A percentile compares a stretch with the other conserved stretches of the same genome.
Conservation (phyloP, 1,284 basidiomycete genomes). For the Ganoderma resinaceum region DNA sequence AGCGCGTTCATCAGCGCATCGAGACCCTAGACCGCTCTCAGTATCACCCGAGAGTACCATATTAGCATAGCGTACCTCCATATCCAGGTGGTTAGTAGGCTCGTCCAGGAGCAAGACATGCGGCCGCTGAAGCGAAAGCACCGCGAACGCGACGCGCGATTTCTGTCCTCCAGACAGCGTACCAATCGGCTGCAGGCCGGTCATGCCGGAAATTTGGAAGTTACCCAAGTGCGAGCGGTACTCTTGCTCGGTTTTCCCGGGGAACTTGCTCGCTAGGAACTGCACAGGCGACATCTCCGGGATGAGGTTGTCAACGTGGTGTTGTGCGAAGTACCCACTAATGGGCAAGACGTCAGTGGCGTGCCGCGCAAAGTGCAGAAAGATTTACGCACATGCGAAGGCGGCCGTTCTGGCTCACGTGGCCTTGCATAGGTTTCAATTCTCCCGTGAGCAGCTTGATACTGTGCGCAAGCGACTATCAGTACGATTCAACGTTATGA, state of each 20-base stretch:
- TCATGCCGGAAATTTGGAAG: conserved; percentile 98
- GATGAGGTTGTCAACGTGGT: conserved; percentile 95
- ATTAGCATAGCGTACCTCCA: conserved; percentile 57
- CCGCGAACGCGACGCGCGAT: conserved; percentile 94
- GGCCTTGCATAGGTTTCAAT: conserved; percentile 80
- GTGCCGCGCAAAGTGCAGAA: background rate
- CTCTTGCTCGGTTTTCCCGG: conserved; percentile 96
- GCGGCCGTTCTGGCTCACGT: conserved; percentile 90
- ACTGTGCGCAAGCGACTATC: conserved; percentile 45
- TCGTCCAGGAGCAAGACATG: conserved; percentile 93
- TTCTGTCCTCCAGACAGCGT: conserved; percentile 98
- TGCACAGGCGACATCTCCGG: conserved; percentile 89
- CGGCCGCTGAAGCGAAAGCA: conserved; percentile 88
- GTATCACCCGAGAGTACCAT: background rate
- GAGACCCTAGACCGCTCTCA: conserved; percentile 66
- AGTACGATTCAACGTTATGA: background rate
- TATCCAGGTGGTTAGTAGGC: conserved; percentile 98
- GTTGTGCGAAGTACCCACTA: conserved; percentile 95
- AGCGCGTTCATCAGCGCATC: conserved; percentile 95
- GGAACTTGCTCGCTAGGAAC: conserved; percentile 91
- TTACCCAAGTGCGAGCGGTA: conserved; percentile 96
- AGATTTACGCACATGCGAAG: conserved; percentile 74
- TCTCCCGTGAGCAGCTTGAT: conserved; percentile 97
- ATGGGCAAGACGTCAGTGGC: background rate
- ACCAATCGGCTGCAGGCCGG: conserved; percentile 82